Conservation (phyloP, 2,329 filamentous ascomycete species). For the Eutypella sp. region DNA sequence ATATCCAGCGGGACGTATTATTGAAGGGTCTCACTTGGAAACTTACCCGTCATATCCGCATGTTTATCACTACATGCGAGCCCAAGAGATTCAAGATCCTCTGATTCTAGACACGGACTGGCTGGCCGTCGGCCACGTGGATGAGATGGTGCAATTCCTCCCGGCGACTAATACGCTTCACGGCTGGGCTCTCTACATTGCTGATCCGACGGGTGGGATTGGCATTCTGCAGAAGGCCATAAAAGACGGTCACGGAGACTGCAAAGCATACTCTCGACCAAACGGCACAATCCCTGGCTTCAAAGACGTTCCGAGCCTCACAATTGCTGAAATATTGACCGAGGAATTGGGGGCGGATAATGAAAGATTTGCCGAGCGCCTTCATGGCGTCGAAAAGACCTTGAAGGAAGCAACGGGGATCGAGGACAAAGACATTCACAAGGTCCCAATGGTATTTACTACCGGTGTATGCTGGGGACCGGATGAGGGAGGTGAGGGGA, state of each 20-base stretch:
- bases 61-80: slow-evolving; percentile 4
- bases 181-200: slow-evolving; percentile 19
- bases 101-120: slow-evolving; percentile 29
- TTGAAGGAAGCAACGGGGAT: slow-evolving; percentile 1
- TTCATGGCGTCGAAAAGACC: background rate
- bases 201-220: slow-evolving; percentile 18
- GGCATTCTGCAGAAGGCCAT: slow-evolving; percentile 17
- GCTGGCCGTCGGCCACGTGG: slow-evolving; percentile 28
- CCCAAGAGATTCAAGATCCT: slow-evolving; percentile 31
- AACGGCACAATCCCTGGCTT: background rate
- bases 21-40: background rate
- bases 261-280: background rate
- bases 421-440: slow-evolving; percentile 1
- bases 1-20: slow-evolving; percentile 13
- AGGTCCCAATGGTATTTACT: slow-evolving; percentile 5
- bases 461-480: slow-evolving; percentile 4
- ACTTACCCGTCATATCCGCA: background rate
- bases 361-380: background rate
- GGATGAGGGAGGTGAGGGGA: slow-evolving; percentile 5
- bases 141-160: slow-evolving; percentile 31
- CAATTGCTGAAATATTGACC: slow-evolving; percentile 1
- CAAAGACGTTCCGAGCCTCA: background rate
- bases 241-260: slow-evolving; percentile 18
- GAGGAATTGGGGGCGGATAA: slow-evolving; percentile 2
- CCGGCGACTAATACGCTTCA: slow-evolving; percentile 13